Evolutionary conservation across 2,329 filamentous ascomycete genomes (phyloP).

Genomic region (Fusarium sacchari): DNA sequence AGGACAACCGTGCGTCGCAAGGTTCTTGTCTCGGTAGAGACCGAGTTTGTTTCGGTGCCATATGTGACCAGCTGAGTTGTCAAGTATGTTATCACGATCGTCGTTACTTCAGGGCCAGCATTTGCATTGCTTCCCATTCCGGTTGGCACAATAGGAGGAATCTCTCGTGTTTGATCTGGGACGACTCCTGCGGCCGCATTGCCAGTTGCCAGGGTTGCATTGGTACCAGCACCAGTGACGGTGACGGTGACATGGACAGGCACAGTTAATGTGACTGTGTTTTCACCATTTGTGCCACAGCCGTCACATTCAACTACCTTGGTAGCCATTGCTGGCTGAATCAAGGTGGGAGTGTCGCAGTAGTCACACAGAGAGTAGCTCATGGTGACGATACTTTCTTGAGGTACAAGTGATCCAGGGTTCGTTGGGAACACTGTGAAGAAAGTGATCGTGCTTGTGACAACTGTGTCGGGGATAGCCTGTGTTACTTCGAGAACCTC

Average conservation of each 20-base stretch:
- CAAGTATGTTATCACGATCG: slow-evolving; percentile 25
- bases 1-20: slow-evolving; percentile 25
- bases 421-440: slow-evolving; percentile 46
- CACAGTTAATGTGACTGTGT: slow-evolving; percentile 38
- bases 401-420: slow-evolving; percentile 45
- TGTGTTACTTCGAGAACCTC: not conserved
- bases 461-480: not conserved
- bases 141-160: slow-evolving; percentile 11
- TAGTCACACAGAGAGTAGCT: slow-evolving; percentile 36
- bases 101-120: slow-evolving; percentile 6
- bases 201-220: not conserved
- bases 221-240: not conserved
- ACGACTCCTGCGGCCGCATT: not conserved
- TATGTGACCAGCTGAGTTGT: slow-evolving; percentile 23
- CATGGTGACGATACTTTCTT: slow-evolving; percentile 48
- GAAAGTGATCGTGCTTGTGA: slow-evolving; percentile 40
- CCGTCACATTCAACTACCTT: slow-evolving; percentile 33
- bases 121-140: not conserved
- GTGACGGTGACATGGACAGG: slow-evolving; percentile 24
- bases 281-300: slow-evolving; percentile 38
- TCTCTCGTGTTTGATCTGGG: not conserved
- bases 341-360: slow-evolving; percentile 29
- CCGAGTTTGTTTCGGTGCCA: slow-evolving; percentile 1
- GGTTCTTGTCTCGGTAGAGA: slow-evolving; percentile 23
- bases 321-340: slow-evolving; percentile 37